Base-by-base conservation (phyloP, 1,284 basidiomycete species). In the Meira miltonrushii region DNA sequence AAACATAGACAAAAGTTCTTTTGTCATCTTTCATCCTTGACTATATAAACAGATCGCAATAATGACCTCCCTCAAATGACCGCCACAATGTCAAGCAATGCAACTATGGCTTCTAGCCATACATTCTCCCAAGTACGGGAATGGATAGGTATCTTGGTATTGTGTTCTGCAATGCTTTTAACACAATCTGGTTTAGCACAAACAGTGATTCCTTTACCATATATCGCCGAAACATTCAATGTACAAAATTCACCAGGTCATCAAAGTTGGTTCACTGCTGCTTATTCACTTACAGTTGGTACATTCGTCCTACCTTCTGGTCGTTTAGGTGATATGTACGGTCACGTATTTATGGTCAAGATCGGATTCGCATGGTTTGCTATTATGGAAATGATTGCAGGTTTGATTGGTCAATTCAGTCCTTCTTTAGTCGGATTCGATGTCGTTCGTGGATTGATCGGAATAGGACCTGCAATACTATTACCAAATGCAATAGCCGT, bases 231-330 rank as follows among this genome's bases (percentile, higher is more conserved):
- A 23, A 58, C 57, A 12, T 70, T 68, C 25, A 38, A 47, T 40
- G 60, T 68, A 13, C n/a, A 43, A 43, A 55, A 47, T 4, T 49
- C 40, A 9, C 57, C 64, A 1, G 60, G 50, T 0, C 65, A 64
- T 21, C 62, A 62, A 15, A 64, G 61, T 13, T 69, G 71, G 71
- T 68, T 66, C 49, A 57, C 64, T n/a, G 69, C 71, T 3, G 54
- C 63, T 12, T 73, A 66, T 49, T 64, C 62, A 8, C 58, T 73
- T 33, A 70, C 68, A 4, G 64, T 66, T 43, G 71, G 71, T 44
- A 70, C 70, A 15, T 65, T 72, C 49, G 68, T 73, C 9, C 60
- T 73, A 0, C 65, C 68, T n/a, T 58, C 65, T 6, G 71, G 71
- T 19, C 58, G 65, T 5, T 47, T 68, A 12, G 71, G 71, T 19